Conservation (phyloP, 2,329 filamentous ascomycete genomes). For the Dryadomyces quercus-mongolicae region DNA sequence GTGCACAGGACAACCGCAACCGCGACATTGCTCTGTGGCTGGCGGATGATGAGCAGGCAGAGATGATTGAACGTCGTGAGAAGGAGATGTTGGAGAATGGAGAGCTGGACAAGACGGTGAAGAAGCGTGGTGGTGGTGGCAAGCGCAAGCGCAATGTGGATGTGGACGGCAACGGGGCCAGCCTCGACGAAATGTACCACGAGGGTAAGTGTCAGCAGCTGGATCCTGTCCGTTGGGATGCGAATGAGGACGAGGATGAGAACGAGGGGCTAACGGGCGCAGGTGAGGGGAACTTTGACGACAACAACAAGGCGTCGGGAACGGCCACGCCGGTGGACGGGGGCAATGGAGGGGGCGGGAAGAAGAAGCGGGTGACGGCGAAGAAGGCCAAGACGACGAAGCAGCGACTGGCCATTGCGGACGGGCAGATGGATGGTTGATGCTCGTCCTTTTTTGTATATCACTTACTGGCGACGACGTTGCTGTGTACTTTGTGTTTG, state of each 20-base stretch:
- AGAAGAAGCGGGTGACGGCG: constrained; percentile 39
- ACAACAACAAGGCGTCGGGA: constrained; percentile 67
- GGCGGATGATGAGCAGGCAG: constrained; percentile 91
- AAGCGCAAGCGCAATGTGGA: constrained; percentile 38
- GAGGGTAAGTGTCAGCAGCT: constrained; percentile 57
- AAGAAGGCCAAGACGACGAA: constrained; percentile 60
- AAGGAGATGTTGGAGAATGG: constrained; percentile 71
- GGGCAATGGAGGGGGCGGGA: constrained; percentile 33
- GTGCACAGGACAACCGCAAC: constrained; percentile 78
- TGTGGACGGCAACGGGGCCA: constrained; percentile 35
- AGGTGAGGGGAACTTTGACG: constrained; percentile 97
- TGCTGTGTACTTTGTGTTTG: background rate
- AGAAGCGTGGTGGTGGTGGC: constrained; percentile 43
- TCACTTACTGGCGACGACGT: background rate
- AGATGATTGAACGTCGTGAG: constrained; percentile 85
- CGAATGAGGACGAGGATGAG: background rate
- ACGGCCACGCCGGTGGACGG: constrained; percentile 63
- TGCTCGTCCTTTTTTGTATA: background rate
- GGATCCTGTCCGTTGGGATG: background rate
- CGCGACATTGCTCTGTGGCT: constrained; percentile 99
- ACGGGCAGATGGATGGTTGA: constrained; percentile 36
- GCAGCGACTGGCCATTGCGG: constrained; percentile 55
- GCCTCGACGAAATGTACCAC: constrained; percentile 96
- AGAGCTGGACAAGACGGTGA: constrained; percentile 46
- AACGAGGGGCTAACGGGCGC: constrained; percentile 19